Percentiles rank a stretch among this genome's conserved stretches.
phyloP scores from a whole-genome alignment of 345 rosid genomes.

The Sisymbrium irio region DNA sequence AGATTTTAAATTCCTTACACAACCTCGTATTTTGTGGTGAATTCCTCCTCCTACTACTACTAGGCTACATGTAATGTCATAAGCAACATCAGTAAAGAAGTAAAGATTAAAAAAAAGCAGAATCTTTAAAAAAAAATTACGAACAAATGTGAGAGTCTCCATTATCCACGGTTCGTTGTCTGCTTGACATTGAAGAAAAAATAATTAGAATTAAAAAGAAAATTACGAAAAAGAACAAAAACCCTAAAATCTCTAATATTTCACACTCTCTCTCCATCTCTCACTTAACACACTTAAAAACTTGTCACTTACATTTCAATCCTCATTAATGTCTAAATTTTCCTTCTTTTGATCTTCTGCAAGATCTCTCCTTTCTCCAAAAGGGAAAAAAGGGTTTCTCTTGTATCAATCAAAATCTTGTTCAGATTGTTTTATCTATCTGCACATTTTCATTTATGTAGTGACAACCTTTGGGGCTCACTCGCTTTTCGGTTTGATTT shows the following conservation, averaged over 20 bases:
- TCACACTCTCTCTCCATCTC: conserved; percentile 25
- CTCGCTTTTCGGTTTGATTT: conserved; percentile 1
- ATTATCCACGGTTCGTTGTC: conserved; percentile 11
- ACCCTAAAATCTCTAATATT: conserved; percentile 17
- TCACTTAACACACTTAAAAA: conserved; percentile 2
- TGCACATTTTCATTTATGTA: conserved; percentile 17
- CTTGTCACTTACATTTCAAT: conserved; percentile 14
- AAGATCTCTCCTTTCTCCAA: conserved; percentile 25
- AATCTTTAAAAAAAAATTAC: not conserved
- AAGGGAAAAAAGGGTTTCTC: not conserved
- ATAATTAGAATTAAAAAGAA: not conserved
- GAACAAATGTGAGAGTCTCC: not conserved
- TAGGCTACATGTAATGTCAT: not conserved
- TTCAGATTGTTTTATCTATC: not conserved
- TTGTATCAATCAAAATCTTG: not conserved
- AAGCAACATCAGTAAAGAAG: not conserved
- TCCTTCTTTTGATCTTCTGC: not conserved
- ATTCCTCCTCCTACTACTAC: not conserved
- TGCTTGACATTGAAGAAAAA: not conserved
- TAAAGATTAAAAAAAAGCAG: not conserved
- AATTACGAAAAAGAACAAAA: not conserved
- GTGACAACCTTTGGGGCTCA: not conserved
- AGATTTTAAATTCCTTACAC: not conserved
- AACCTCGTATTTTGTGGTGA: conserved; percentile 21
- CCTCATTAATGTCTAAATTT: conserved; percentile 6